Evolutionary conservation across 169 alveolate genomes (phyloP).

Genomic region (Plasmodium adleri): DNA sequence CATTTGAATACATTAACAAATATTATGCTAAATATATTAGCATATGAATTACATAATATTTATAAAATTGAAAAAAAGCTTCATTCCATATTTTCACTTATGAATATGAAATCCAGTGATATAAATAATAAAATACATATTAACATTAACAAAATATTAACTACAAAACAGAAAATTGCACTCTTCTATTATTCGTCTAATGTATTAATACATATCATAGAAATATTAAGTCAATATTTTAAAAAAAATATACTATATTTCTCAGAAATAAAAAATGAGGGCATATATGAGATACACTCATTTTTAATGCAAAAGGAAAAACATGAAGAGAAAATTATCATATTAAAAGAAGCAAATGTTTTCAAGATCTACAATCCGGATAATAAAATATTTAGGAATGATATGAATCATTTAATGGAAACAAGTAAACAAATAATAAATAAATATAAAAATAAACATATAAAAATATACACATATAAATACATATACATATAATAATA

Average conservation of each 20-base stretch:
- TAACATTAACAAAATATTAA: slow-evolving; percentile 43
- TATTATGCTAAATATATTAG: slow-evolving; percentile 59
- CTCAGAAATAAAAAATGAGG: slow-evolving; percentile 22
- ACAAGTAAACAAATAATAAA: slow-evolving; percentile 15
- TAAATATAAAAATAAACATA: not conserved
- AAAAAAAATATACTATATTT: slow-evolving; percentile 39
- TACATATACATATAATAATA: not conserved
- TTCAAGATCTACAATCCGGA: slow-evolving; percentile 28
- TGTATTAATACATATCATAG: slow-evolving; percentile 35
- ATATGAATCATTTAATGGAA: slow-evolving; percentile 25
- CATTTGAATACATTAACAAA: slow-evolving; percentile 34
- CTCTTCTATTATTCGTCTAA: slow-evolving; percentile 65
- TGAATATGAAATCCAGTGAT: slow-evolving; percentile 28
- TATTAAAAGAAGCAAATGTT: slow-evolving; percentile 30
- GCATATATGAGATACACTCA: slow-evolving; percentile 25
- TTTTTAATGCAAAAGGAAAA: slow-evolving; percentile 13
- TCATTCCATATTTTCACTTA: slow-evolving; percentile 29
- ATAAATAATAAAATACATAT: slow-evolving; percentile 6
- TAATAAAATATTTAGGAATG: slow-evolving; percentile 9
- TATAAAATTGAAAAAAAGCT: slow-evolving; percentile 17
- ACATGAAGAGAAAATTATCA: slow-evolving; percentile 11
- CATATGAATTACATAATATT: slow-evolving; percentile 50
- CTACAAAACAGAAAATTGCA: slow-evolving; percentile 29
- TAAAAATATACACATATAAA: not conserved
- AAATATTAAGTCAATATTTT: slow-evolving; percentile 59